Evolutionary conservation across 2,329 filamentous ascomycete genomes (phyloP), one percentile per base, ranked within the genome.

Genomic region (Herpomyces periplanetae): DNA sequence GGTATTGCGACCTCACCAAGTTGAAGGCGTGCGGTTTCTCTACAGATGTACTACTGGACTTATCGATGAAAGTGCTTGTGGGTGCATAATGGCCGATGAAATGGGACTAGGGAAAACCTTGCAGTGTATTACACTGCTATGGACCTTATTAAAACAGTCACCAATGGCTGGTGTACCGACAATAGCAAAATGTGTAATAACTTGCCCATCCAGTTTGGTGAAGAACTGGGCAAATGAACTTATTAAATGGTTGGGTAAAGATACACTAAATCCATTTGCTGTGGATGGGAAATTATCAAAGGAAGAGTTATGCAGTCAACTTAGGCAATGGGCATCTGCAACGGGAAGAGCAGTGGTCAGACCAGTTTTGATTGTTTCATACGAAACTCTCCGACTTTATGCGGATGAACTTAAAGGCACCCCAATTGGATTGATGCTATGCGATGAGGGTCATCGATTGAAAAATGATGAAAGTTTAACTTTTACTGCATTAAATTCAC

Each of bases 11-110:
- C 80, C 80, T 2, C 80, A 96, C 59, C 80, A 96, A 39, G 63
- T 96, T 14, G 80, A 91, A 35, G 80, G 80, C 31, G 80, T 96
- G 13, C 24, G 45, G 43, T 96, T 96, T 38, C 58, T 96, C 47
- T 96, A 91, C 39, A 54, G 56, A 27, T 85, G 69, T 32, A 71
- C 80, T 4, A 91, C 75, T 2, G 80, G 80, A n/a, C 51, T 91
- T 48, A 65, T 91, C 21, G 80, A 91, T 30, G 51, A 63, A 14
- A 75, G 75, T 30, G 80, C 80, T 18, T 66, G 88, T 36, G 80
- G 80, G 2, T 96, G 80, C 39, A 96, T 96, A 35, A 96, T 96
- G 80, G 80, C 80, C 20, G 80, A 96, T 35, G 80, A 88, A 35
- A 96, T 96, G 80, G 80, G 80, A 29, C 44, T 96, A 12, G 80